Percentiles rank a stretch among this genome's conserved stretches.
Conservation (phyloP, 805 yeast genomes). For the Sugiyamaella smithiae region DNA sequence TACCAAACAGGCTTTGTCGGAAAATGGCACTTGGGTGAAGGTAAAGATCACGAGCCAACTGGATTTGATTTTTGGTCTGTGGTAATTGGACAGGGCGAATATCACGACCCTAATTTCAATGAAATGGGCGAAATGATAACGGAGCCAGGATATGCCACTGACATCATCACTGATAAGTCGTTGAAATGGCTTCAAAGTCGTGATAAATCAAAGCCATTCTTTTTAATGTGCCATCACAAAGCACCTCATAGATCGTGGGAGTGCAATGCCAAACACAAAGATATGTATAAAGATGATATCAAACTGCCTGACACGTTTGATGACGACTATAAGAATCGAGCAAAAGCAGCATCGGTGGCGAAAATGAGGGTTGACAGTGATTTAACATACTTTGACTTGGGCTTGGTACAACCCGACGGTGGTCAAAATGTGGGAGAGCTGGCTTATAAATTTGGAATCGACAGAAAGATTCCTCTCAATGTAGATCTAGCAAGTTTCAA, state of each 20-base stretch:
- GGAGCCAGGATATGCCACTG: constrained; percentile 10
- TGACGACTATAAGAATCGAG: constrained; percentile 10
- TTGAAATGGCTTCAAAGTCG: constrained; percentile 1
- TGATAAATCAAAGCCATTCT: constrained; percentile 4
- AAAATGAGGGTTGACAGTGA: constrained; percentile 7
- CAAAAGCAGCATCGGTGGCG: constrained; percentile 4
- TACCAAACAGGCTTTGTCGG: constrained; percentile 12
- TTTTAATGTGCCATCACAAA: constrained; percentile 7
- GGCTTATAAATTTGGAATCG: background rate
- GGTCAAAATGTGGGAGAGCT: background rate
- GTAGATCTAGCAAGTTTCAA: background rate
- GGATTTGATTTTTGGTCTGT: constrained; percentile 3
- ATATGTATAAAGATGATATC: constrained; percentile 1
- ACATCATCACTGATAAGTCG: constrained; percentile 8
- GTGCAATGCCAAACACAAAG: constrained; percentile 1
- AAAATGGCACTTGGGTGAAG: constrained; percentile 14
- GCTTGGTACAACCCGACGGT: constrained; percentile 9
- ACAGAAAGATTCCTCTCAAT: constrained; percentile 1
- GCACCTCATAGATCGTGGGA: constrained; percentile 12
- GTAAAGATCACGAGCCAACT: constrained; percentile 1
- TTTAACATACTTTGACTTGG: constrained; percentile 8
- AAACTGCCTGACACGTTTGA: constrained; percentile 7
- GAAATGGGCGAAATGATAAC: background rate
- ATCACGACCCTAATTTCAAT: constrained; percentile 2
- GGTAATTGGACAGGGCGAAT: constrained; percentile 1